phyloP scores from a whole-genome alignment of 2,329 filamentous ascomycete genomes.

The Geosmithia morbida region DNA sequence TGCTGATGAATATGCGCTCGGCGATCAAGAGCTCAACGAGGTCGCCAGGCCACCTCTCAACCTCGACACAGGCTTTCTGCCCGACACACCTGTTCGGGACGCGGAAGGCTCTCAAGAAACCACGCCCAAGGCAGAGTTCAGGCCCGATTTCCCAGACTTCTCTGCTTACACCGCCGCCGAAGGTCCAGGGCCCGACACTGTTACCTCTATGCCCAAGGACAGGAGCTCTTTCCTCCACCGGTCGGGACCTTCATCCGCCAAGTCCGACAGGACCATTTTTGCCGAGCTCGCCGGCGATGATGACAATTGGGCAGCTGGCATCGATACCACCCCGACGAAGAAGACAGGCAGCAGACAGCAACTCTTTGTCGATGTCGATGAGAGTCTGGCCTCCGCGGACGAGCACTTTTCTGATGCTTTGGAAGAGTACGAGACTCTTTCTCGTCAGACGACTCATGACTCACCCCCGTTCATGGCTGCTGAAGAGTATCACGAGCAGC shows the following conservation, averaged over 20 bases:
- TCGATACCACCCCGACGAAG: conserved; percentile 10
- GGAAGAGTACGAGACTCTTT: conserved; percentile 6
- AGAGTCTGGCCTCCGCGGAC: conserved; percentile 18
- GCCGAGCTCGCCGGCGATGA: conserved; percentile 6
- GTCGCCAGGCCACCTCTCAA: background rate
- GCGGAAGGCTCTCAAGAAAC: conserved; percentile 48
- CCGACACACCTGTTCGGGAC: conserved; percentile 16
- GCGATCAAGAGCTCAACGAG: background rate
- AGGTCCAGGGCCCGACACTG: conserved; percentile 18
- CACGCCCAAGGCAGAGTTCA: conserved; percentile 49
- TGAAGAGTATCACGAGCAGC: background rate
- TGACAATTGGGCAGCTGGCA: conserved; percentile 6
- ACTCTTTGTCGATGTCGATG: conserved; percentile 8
- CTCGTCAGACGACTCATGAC: background rate
- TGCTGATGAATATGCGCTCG: conserved; percentile 10
- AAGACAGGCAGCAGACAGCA: conserved; percentile 4
- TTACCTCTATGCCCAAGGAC: conserved; percentile 26
- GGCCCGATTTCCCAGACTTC: conserved; percentile 12
- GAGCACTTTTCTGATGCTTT: conserved; percentile 20
- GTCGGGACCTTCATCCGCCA: conserved; percentile 19
- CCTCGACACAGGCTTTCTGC: background rate
- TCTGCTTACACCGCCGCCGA: conserved; percentile 1
- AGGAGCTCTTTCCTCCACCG: conserved; percentile 26
- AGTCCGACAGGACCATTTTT: conserved; percentile 12
- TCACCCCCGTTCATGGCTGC: background rate